Evolutionary conservation across 305 asterid species (phyloP), one percentile per base, ranked within the genome.

Genomic region (Vinca major): DNA sequence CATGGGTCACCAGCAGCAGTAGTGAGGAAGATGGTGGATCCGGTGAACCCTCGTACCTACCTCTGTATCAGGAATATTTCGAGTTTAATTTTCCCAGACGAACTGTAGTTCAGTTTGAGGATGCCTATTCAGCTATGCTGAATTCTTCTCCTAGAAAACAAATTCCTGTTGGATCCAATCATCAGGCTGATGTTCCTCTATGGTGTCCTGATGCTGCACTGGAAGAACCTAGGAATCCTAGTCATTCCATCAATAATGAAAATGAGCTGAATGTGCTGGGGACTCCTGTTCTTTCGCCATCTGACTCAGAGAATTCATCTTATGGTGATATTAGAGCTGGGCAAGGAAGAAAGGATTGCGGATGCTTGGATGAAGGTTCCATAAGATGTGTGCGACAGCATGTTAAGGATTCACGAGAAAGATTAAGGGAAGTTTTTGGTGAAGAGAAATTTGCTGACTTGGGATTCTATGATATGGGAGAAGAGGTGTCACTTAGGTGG

Each of bases 391-490:
- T 83, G 62, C 81, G 74, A 74, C 87, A 76, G 37, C 96, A 91
- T 72, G 78, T 92, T n/a, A 58, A 37, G n/a, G 96, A 86, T 77
- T 87, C 91, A 13, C 79, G 95, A 72, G 86, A 81, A 43, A 80
- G 67, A 69, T 63, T 92, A 13, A 79, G 74, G 17, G 78, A 63
- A 67, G 69, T 69, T 70, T 64, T 92, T 44, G 96, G 96, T 2
- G 80, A 74, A 0, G 80, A 80, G 54, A 73, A 62, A 1, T 92
- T 85, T 64, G 16, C 61, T 1, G 77, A 86, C 43, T 63, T 89
- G 83, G 98, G 96, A 9, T 84, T 92, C 55, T 68, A 60, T 60
- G 85, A 82, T 58, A 84, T 88, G 89, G 98, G 98, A 11, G 96
- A 92, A 73, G 83, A 58, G 63, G 87, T 85, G 50, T 86, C 89